phyloP scores from a whole-genome alignment of 2,329 filamentous ascomycete genomes.

The Ustulina deusta region DNA sequence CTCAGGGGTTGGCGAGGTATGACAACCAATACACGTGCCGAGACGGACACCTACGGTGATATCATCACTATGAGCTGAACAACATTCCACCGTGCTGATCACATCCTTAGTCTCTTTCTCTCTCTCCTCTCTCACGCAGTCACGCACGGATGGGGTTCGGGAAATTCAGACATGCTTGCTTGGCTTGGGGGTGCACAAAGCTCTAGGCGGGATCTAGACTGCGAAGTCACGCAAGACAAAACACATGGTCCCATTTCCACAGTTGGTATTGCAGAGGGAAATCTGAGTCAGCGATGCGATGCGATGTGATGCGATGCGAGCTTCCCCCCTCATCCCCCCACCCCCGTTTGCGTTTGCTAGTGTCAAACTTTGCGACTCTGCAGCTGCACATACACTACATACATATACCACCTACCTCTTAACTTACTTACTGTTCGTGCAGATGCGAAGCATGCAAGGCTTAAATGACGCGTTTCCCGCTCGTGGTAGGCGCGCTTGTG shows the following conservation, averaged over 20 bases:
- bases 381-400: neutral
- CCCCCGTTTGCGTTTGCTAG: constrained; percentile 4
- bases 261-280: neutral
- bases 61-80: constrained; percentile 24
- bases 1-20: constrained; percentile 8
- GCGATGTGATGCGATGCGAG: constrained; percentile 3
- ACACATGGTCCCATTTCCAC: neutral
- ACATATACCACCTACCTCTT: too few species aligned
- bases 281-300: constrained; percentile 30
- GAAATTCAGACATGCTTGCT: neutral
- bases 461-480: constrained; percentile 5
- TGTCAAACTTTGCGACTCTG: neutral
- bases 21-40: constrained; percentile 23
- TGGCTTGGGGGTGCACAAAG: neutral
- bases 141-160: constrained; percentile 35
- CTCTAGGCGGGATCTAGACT: constrained; percentile 1
- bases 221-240: neutral
- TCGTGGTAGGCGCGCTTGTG: constrained; percentile 17
- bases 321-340: neutral
- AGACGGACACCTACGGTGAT: constrained; percentile 3
- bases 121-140: neutral
- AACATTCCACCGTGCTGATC: constrained; percentile 23
- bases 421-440: neutral
- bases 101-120: neutral
- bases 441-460: constrained; percentile 23